phyloP scores from a whole-genome alignment of 805 yeast species.

The Metschnikowia baotianmanensis region DNA sequence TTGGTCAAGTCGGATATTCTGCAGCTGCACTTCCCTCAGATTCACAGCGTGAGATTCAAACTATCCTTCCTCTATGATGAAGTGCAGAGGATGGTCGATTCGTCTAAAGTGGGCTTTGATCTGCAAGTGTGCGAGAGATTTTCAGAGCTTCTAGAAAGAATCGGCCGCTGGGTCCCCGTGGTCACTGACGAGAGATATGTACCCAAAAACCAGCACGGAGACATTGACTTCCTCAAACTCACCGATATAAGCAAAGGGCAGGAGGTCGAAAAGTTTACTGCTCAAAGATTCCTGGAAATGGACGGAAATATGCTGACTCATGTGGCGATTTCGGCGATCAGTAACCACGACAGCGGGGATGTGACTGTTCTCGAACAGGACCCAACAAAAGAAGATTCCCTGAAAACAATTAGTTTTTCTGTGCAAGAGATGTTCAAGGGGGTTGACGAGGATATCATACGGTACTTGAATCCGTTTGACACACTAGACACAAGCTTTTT shows the following conservation, averaged over 20 bases:
- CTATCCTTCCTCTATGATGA: constrained; percentile 6
- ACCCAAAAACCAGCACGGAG: constrained; percentile 2
- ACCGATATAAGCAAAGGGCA: constrained; percentile 30
- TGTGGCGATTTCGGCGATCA: background rate
- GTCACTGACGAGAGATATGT: constrained; percentile 1
- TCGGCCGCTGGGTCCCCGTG: constrained; percentile 21
- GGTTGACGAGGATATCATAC: constrained; percentile 29
- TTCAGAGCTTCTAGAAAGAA: constrained; percentile 22
- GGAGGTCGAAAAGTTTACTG: constrained; percentile 25
- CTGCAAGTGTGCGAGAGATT: constrained; percentile 14
- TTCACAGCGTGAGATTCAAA: constrained; percentile 3
- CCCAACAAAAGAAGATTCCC: background rate
- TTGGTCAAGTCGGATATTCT: constrained; percentile 36
- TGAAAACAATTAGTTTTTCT: constrained; percentile 6
- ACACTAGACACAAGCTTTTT: constrained; percentile 6
- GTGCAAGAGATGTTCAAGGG: constrained; percentile 31
- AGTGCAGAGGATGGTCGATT: constrained; percentile 6
- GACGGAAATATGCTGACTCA: background rate
- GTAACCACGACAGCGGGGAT: background rate
- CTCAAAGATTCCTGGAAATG: background rate
- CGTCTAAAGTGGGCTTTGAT: background rate
- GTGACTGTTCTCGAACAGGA: background rate
- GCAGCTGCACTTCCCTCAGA: constrained; percentile 1
- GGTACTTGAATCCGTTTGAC: constrained; percentile 30
- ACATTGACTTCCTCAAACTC: constrained; percentile 24